Evolutionary conservation across 176 grass and related monocot genomes (phyloP).

Genomic region (Calamus simplicifolius): DNA sequence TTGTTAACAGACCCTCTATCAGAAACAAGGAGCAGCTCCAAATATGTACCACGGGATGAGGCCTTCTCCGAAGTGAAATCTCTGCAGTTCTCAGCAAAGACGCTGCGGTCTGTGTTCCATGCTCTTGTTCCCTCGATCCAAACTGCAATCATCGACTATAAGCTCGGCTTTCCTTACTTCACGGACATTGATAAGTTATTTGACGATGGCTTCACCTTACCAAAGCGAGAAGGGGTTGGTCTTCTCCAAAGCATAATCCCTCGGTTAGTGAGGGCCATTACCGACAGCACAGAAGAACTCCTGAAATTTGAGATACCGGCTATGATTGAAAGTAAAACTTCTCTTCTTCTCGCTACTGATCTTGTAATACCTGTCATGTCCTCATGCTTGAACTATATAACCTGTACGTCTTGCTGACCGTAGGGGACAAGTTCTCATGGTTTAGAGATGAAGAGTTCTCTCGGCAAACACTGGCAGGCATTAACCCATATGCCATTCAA

Average conservation of each 20-base stretch:
- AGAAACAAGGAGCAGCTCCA: conserved; percentile 30
- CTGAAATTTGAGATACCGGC: conserved; percentile 41
- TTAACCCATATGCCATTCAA: too few species aligned
- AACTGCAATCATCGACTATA: conserved; percentile 29
- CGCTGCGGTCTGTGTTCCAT: too few species aligned
- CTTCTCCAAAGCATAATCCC: conserved; percentile 32
- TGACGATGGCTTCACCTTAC: conserved; percentile 15
- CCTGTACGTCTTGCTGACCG: too few species aligned
- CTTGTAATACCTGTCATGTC: too few species aligned
- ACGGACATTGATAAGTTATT: conserved; percentile 34
- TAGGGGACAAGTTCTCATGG: too few species aligned
- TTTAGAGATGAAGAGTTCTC: too few species aligned
- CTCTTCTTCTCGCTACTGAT: not conserved
- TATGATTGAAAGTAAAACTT: conserved; percentile 44
- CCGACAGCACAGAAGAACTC: conserved; percentile 19
- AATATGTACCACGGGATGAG: not conserved
- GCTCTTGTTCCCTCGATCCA: too few species aligned
- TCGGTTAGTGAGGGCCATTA: conserved; percentile 29
- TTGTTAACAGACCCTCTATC: conserved; percentile 34
- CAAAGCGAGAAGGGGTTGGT: conserved; percentile 16
- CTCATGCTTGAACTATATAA: too few species aligned
- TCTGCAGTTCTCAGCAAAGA: too few species aligned
- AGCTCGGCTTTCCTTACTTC: conserved; percentile 40
- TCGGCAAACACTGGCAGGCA: too few species aligned
- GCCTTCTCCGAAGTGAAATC: too few species aligned